Conservation (phyloP, 768 basidiomycete genomes). For the Leucosporidium creatinivorum region DNA sequence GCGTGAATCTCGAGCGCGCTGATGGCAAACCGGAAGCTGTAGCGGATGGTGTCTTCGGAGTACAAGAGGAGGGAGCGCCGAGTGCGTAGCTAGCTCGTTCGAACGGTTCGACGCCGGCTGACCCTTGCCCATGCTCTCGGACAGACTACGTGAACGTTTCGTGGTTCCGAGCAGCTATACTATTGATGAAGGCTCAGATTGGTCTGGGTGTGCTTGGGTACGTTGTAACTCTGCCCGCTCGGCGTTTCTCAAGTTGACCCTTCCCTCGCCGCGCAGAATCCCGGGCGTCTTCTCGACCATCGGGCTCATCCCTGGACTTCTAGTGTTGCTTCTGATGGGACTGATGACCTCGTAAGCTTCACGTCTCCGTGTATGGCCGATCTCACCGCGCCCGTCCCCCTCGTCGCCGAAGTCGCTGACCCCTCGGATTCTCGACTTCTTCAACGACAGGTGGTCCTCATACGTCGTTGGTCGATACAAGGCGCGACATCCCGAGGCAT, state of each 20-base stretch:
- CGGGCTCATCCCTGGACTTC: background rate
- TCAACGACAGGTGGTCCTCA: background rate
- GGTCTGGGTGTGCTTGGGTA: conserved; percentile 3
- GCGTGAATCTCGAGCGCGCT: too few relatives aligned
- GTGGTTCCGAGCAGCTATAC: conserved; percentile 36
- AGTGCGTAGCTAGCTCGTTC: background rate
- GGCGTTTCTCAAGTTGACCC: too few relatives aligned
- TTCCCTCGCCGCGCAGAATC: background rate
- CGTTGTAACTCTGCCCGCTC: too few relatives aligned
- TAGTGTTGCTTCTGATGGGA: background rate
- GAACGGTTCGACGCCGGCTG: too few relatives aligned
- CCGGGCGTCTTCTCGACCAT: background rate
- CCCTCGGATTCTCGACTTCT: too few relatives aligned
- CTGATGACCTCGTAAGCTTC: background rate
- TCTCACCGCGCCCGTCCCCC: too few relatives aligned
- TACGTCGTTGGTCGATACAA: conserved; percentile 26
- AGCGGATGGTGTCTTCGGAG: background rate
- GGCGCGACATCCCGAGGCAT: background rate
- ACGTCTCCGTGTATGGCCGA: too few relatives aligned
- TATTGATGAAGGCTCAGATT: conserved; percentile 36
- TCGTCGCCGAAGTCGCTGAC: too few relatives aligned
- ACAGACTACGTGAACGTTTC: background rate
- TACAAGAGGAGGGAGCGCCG: background rate
- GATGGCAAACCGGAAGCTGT: too few relatives aligned
- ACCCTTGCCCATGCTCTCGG: too few relatives aligned